A percentile compares a stretch with the other conserved stretches of the same genome.
phyloP scores from a whole-genome alignment of 225 moss, liverwort and hornwort species.

The Lunularia cruciata region DNA sequence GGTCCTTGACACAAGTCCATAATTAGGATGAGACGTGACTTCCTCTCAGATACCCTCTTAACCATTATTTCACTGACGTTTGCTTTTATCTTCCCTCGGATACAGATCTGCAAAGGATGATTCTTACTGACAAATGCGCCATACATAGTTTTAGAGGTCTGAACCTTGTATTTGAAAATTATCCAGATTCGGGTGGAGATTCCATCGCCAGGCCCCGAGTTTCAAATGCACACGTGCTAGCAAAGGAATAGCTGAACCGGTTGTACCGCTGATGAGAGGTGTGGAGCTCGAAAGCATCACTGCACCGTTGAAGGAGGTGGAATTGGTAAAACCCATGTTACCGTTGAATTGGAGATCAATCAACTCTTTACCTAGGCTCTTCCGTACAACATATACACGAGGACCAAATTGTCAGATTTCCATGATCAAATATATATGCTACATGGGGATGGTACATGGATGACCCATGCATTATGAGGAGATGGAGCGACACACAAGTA shows the following conservation, averaged over 20 bases:
- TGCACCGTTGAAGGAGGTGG: constrained; percentile 19
- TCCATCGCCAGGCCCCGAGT: constrained; percentile 89
- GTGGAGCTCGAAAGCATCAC: constrained; percentile 49
- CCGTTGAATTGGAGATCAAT: constrained; percentile 6
- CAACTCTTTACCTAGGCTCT: constrained; percentile 9
- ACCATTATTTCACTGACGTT: too few relatives aligned
- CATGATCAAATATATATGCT: too few relatives aligned
- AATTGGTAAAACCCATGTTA: neutral
- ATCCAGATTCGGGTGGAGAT: constrained; percentile 67
- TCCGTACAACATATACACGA: neutral
- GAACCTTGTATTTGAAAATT: constrained; percentile 74
- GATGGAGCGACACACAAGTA: too few relatives aligned
- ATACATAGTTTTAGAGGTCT: too few relatives aligned
- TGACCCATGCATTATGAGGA: too few relatives aligned
- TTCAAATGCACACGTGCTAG: constrained; percentile 87
- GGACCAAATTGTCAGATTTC: neutral
- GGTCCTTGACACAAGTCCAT: too few relatives aligned
- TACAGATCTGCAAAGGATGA: too few relatives aligned
- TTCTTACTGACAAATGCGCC: too few relatives aligned
- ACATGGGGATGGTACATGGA: too few relatives aligned
- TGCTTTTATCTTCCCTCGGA: too few relatives aligned
- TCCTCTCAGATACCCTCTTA: too few relatives aligned
- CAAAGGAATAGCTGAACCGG: constrained; percentile 49
- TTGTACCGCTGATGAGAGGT: constrained; percentile 8
- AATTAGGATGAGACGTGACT: too few relatives aligned